Base-by-base conservation (phyloP, 345 rosid genomes). In the Syzygium oleosum region DNA sequence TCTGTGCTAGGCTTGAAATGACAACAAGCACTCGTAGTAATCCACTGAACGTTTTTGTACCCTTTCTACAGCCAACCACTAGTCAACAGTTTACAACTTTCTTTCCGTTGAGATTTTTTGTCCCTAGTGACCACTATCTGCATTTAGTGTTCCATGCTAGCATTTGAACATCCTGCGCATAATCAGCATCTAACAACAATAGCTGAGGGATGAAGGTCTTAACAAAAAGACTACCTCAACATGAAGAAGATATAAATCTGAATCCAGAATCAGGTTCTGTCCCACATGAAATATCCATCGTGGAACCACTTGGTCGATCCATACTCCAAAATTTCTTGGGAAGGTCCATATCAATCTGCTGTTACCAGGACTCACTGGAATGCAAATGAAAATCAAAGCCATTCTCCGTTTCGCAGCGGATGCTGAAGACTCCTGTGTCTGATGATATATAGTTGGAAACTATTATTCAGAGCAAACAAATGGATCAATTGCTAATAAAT, bases 341-440 rank as follows among this genome's bases (percentile, higher is more conserved):
- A 95, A 95, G 52, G 91, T 88, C 98, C 99, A 97, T 88, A 97
- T 94, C 89, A 96, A 89, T 92, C 98, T 95, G 87, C 99, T 97
- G 80, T 92, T 88, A 88, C 99, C 99, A 1, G 99, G 98, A 84
- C 97, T 96, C 53, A 97, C 98, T 3, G 98, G 99, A 87, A 96
- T 85, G 86, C 98, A 96, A n/a, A 97, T 91, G 88, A 97, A 97
- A 89, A 97, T 93, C 91, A 96, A 89, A 88, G 94, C 92, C 87
- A 86, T 7, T 87, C 89, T 94, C 55, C 87, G 89, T 73, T 90
- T 88, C 21, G 89, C 15, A 9, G 38, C 49, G 2, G 55, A 6
- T 27, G 78, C 49, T 6, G 88, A 29, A 19, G 85, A 46, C 51
- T 87, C 85, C 95, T 92, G 91, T 52, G 86, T 29, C 38, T 25